phyloP scores from a whole-genome alignment of 2,329 filamentous ascomycete genomes.

The Penicillium italicum region DNA sequence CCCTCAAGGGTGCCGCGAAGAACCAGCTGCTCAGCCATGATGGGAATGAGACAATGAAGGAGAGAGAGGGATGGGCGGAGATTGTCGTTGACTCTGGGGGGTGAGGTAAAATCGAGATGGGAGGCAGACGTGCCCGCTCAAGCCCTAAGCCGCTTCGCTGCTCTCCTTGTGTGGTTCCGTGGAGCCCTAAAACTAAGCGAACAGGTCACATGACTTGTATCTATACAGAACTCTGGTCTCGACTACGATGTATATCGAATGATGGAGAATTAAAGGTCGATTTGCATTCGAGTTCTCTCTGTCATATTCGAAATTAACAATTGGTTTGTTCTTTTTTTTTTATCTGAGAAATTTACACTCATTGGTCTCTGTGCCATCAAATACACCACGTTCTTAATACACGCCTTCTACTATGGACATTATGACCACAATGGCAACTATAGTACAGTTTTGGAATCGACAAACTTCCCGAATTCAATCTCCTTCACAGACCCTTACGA shows the following conservation, averaged over 20 bases:
- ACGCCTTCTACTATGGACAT: neutral
- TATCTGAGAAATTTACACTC: neutral
- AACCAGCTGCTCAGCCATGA: slow-evolving; percentile 90
- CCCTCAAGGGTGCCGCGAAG: slow-evolving; percentile 96
- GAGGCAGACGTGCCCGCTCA: slow-evolving; percentile 34
- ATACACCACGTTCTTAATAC: slow-evolving; percentile 6
- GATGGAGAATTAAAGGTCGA: neutral
- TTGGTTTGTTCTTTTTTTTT: neutral
- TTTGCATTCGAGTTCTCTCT: neutral
- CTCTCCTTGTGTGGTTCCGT: slow-evolving; percentile 28
- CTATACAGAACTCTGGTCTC: slow-evolving; percentile 1
- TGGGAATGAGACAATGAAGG: slow-evolving; percentile 41
- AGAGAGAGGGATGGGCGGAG: slow-evolving; percentile 41
- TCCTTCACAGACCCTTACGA: slow-evolving; percentile 13
- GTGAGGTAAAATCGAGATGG: slow-evolving; percentile 39
- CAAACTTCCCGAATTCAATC: neutral
- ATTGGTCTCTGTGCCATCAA: neutral
- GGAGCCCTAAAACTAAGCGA: slow-evolving; percentile 36
- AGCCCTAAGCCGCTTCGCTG: slow-evolving; percentile 40
- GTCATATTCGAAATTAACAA: neutral
- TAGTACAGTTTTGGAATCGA: slow-evolving; percentile 8
- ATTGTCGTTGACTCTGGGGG: slow-evolving; percentile 40
- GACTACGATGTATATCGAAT: neutral
- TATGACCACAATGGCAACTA: slow-evolving; percentile 3
- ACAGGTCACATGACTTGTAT: slow-evolving; percentile 24